Evolutionary conservation across 176 grass and related monocot genomes (phyloP), one percentile per base, ranked within the genome.

Genomic region (Oryza brachyantha): DNA sequence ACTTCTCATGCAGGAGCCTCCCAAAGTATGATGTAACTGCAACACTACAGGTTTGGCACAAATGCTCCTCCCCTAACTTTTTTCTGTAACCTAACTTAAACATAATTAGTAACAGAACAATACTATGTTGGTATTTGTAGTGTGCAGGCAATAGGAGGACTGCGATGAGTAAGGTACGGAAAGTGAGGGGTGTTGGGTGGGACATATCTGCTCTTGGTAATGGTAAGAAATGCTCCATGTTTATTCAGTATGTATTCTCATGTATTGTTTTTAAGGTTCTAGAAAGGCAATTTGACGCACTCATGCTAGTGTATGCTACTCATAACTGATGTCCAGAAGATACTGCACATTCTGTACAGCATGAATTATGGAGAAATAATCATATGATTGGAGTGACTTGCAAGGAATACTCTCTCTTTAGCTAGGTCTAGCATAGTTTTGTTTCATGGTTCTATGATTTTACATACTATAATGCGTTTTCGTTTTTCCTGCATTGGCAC

Each of bases 111-210:
- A 70, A 39, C 58, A 25, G 79, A 72, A 38, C 60, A 52, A 22
- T 75, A 27, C 7, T 2, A 60, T 40, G 63, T 32, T 64, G 67
- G 36, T 66, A 63, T 89, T 72, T 64, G 54, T 60, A 99, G 96
- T 99, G 96, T 77, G 96, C 96, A 55, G 96, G 96, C 81, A 99
- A 99, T 66, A 93, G 86, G 81, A 91, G 96, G 64, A 99, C 96
- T 13, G 96, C 85, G 19, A 99, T 99, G 96, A 99, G 96, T 86
- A 88, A 86, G 48, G 78, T 85, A 50, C 79, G 79, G 9, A 99
- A 88, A 58, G 96, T 99, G 66, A 90, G 86, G 83, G 96, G 96
- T 81, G 96, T 99, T 91, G 96, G 96, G 13, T 99, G 96, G 96
- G 96, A 73, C 60, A 63, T 91, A 74, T 87, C 96, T 79, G 92